Evolutionary conservation across 2,329 filamentous ascomycete species (phyloP), one percentile per base, ranked within the genome.

Genomic region (Lachnellula hyalina): DNA sequence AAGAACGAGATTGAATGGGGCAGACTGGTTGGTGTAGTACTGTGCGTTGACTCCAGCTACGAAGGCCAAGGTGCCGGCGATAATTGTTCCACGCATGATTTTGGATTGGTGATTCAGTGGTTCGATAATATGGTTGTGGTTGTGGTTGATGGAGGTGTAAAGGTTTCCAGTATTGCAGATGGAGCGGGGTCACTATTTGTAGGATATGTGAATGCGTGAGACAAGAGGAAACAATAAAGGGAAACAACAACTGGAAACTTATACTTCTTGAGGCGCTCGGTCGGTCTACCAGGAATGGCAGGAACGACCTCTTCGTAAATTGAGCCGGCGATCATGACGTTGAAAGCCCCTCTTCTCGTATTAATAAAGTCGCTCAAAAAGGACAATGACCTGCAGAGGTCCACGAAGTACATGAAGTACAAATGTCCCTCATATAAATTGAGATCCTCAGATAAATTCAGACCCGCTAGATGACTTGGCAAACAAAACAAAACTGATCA

Each of bases 1-100:
- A 40, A 77, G 55, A 44, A 72, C 60, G 21, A 79, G 70, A 32
- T 70, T 54, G 68, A 79, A 79, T 14, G 75, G 74, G 21, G 66
- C 66, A 9, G 75, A 75, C 51, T 72, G 68, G 53, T 71, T 70
- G 56, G 63, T 28, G 49, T 63, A 66, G 23, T 49, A 52, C 58
- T 68, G 66, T 11, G 65, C 66, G 2, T 57, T 34, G 51, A 61
- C 61, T 49, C 52, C 48, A 6, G 55, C 51, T 32, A 56, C 52
- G 51, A 63, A 36, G 25, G 59, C 61, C 8, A 66, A 34, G 41
- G 60, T 15, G 47, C 53, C 47, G n/a, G 59, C 45, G 17, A 63
- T 25, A 47, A 60, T 47, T 40, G 64, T 59, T 36, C 52, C 19
- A 32, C 55, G 61, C 64, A 66, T 67, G 32, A 50, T 62, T 56